These are phyloP conservation scores for Suillus alpinus DNA, from an alignment of 768 basidiomycete genomes.

Conservation along the genomic window DNA sequence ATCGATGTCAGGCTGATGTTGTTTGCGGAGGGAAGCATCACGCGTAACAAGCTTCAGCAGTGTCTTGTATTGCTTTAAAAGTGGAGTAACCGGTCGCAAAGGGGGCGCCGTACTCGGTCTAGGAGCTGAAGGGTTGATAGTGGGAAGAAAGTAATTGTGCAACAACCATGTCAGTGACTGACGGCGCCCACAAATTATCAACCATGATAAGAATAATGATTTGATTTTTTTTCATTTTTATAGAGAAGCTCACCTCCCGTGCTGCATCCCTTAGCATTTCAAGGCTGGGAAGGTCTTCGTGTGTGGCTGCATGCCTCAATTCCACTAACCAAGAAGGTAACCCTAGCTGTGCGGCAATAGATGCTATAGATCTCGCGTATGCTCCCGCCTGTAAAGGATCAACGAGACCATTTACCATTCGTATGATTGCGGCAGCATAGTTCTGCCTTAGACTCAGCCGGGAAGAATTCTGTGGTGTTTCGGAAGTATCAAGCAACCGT, in stretches of 20 bases:
- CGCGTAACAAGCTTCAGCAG: conserved; percentile 59
- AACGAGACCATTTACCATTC: conserved; percentile 92
- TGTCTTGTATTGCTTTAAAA: conserved; percentile 72
- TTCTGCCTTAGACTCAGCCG: conserved; percentile 64
- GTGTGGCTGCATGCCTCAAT: conserved; percentile 91
- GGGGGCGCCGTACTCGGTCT: conserved; percentile 28
- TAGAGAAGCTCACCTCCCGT: conserved; percentile 49
- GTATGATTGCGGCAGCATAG: conserved; percentile 78
- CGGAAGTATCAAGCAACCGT: conserved; percentile 50
- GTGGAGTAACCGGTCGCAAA: conserved; percentile 59
- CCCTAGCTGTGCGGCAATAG: conserved; percentile 82
- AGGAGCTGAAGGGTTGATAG: conserved; percentile 51
- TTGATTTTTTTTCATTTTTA: conserved; percentile 14
- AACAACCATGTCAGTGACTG: conserved; percentile 85
- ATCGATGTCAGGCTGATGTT: conserved; percentile 49
- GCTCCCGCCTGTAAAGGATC: conserved; percentile 89
- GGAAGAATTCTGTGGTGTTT: conserved; percentile 22
- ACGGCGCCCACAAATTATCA: neutral
- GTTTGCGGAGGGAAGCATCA: conserved; percentile 59
- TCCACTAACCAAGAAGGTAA: conserved; percentile 90
- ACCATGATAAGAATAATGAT: conserved; percentile 10
- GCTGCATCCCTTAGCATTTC: conserved; percentile 75
- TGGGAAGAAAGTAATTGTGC: conserved; percentile 81
- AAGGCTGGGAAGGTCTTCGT: conserved; percentile 89
- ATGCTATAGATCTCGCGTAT: conserved; percentile 88